These are phyloP conservation scores for Marasmius sp. DNA, from an alignment of 1,284 basidiomycete genomes.

Conservation along the genomic window DNA sequence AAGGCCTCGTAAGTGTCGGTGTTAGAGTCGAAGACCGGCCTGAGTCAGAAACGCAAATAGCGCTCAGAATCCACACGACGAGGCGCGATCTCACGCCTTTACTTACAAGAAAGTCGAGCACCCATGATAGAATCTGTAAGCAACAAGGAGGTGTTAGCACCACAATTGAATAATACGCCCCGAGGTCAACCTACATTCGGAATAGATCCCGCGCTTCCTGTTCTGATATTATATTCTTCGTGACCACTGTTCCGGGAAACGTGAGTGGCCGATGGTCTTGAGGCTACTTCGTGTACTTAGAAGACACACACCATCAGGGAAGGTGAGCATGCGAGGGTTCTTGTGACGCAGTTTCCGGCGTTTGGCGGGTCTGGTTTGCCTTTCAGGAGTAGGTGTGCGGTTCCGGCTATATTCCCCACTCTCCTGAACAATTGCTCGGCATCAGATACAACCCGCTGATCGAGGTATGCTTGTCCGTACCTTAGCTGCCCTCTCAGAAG, in stretches of 20 bases:
- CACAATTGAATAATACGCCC: slow-evolving; percentile 5
- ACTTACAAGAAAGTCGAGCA: slow-evolving; percentile 81
- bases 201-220: slow-evolving; percentile 82
- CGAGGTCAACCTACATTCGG: slow-evolving; percentile 58
- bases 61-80: not conserved
- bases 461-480: slow-evolving; percentile 35
- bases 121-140: slow-evolving; percentile 75
- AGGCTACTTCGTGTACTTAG: slow-evolving; percentile 8
- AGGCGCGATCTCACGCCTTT: not conserved
- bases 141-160: slow-evolving; percentile 16
- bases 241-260: slow-evolving; percentile 54
- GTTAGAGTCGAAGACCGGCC: slow-evolving; percentile 77
- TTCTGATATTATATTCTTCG: slow-evolving; percentile 77
- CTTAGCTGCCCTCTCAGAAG: slow-evolving; percentile 73
- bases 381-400: slow-evolving; percentile 67
- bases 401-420: slow-evolving; percentile 74
- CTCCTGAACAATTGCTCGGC: slow-evolving; percentile 50
- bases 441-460: not conserved
- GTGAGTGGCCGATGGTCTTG: slow-evolving; percentile 8
- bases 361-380: slow-evolving; percentile 64
- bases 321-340: slow-evolving; percentile 48
- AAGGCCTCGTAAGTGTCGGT: slow-evolving; percentile 81
- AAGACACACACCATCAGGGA: slow-evolving; percentile 61
- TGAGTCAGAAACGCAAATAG: slow-evolving; percentile 17
- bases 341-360: slow-evolving; percentile 68